These are phyloP conservation scores for Paramecium octaurelia DNA, from an alignment of 73 alveolate species.

Conservation along the genomic window DNA sequence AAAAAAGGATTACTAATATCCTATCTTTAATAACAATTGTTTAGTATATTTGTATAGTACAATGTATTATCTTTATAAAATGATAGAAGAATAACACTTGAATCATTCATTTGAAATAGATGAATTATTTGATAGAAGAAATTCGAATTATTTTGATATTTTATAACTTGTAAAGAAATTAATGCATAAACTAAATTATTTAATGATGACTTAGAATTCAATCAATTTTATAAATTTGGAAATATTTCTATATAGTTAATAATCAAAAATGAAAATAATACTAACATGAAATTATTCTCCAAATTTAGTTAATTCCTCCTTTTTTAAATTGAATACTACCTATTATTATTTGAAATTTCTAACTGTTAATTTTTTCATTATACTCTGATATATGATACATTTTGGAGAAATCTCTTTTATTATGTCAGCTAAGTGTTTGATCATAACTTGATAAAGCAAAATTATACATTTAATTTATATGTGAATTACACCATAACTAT, in stretches of 20 bases:
- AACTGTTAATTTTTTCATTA: not conserved
- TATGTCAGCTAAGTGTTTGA: not conserved
- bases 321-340: not conserved
- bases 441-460: not conserved
- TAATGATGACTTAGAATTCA: not conserved
- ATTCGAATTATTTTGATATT: not conserved
- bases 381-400: not conserved
- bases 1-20: not conserved
- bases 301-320: not conserved
- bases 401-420: not conserved
- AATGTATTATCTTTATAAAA: not conserved
- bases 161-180: not conserved
- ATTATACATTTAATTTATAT: not conserved
- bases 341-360: not conserved
- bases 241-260: not conserved
- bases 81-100: not conserved
- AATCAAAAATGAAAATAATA: not conserved
- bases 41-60: no score
- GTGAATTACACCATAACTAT: not conserved
- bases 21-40: no score
- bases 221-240: not conserved
- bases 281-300: not conserved
- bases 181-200: not conserved
- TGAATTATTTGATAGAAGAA: no score
- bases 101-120: not conserved